A percentile compares a stretch with the other conserved stretches of the same genome.
These are phyloP conservation scores for Trametes elegans DNA, from an alignment of 768 basidiomycete genomes.

Conservation along the genomic window DNA sequence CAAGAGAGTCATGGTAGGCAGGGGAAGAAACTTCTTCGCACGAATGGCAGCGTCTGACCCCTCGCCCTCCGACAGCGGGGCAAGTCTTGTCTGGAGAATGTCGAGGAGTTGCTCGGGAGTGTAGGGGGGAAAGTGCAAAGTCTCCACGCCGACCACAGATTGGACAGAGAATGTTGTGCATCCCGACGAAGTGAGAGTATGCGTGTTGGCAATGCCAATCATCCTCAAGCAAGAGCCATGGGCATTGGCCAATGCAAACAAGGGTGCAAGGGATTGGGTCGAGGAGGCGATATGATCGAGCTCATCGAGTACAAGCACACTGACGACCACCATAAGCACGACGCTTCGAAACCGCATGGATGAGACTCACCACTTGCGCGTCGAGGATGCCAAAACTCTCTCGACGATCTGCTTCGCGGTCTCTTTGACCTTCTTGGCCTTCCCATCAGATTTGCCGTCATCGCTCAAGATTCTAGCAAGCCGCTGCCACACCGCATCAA, in stretches of 20 bases:
- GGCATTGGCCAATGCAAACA: constrained; percentile 67
- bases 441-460: constrained; percentile 37
- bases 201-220: constrained; percentile 87
- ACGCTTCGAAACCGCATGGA: background rate
- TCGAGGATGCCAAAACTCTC: constrained; percentile 39
- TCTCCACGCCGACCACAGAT: constrained; percentile 41
- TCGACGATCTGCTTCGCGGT: constrained; percentile 38
- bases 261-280: constrained; percentile 50
- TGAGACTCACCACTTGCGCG: constrained; percentile 50
- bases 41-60: constrained; percentile 6
- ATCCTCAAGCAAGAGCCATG: constrained; percentile 56
- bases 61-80: constrained; percentile 41
- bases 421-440: constrained; percentile 42
- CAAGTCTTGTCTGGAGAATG: constrained; percentile 66
- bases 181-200: constrained; percentile 67
- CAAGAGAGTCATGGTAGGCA: constrained; percentile 62
- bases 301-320: constrained; percentile 82
- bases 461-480: constrained; percentile 54
- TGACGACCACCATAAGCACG: constrained; percentile 30
- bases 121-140: constrained; percentile 82
- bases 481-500: constrained; percentile 71
- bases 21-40: constrained; percentile 57
- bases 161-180: constrained; percentile 36
- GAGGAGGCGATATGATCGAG: constrained; percentile 77
- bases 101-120: constrained; percentile 65